Conservation (phyloP, 1,139 yeast genomes). For the Insectozyma bohioensis region DNA sequence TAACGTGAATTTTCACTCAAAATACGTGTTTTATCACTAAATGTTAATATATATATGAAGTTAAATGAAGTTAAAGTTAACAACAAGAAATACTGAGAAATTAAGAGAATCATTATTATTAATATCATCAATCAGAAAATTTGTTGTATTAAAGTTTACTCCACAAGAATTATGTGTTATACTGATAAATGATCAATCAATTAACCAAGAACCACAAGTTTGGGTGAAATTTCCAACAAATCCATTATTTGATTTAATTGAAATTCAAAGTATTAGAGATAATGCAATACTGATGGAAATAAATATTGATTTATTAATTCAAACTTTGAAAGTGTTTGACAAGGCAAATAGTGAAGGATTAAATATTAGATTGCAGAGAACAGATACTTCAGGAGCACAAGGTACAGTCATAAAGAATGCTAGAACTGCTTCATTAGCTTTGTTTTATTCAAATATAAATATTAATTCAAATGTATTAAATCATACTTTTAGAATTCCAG, state of each 20-base stretch:
- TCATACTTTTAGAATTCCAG: conserved; percentile 62
- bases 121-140: conserved; percentile 30
- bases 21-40: too few species aligned
- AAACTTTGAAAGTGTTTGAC: conserved; percentile 55
- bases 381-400: conserved; percentile 33
- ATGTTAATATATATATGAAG: too few species aligned
- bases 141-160: conserved; percentile 46
- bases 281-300: conserved; percentile 53
- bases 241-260: conserved; percentile 48
- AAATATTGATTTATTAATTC: conserved; percentile 54
- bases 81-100: conserved; percentile 29
- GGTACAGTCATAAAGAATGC: conserved; percentile 26
- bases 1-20: too few species aligned
- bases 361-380: conserved; percentile 52
- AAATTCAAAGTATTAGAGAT: conserved; percentile 47
- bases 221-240: conserved; percentile 54
- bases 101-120: conserved; percentile 32
- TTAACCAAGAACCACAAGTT: conserved; percentile 55
- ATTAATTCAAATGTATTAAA: conserved; percentile 38
- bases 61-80: conserved; percentile 39
- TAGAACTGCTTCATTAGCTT: conserved; percentile 51
- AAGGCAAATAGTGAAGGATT: conserved; percentile 51
- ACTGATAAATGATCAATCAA: conserved; percentile 40
- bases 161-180: conserved; percentile 47
- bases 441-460: conserved; percentile 44